Conservation (phyloP, 225 moss, liverwort and hornwort genomes). For the Physcomitrium patens region DNA sequence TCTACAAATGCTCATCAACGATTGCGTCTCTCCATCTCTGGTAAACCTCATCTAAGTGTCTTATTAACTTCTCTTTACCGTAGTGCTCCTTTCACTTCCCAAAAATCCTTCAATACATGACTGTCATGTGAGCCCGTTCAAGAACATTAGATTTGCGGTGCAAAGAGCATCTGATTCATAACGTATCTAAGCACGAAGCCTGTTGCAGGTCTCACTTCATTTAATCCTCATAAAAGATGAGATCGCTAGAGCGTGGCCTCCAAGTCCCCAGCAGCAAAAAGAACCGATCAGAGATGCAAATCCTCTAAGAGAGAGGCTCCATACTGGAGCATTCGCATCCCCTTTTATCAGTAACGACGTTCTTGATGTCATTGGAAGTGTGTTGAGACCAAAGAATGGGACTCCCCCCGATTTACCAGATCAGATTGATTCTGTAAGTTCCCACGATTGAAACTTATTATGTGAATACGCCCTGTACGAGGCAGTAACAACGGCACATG, state of each 20-base stretch:
- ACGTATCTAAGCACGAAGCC: not conserved
- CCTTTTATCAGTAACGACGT: conserved; percentile 66
- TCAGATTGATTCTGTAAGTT: conserved; percentile 77
- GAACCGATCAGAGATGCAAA: conserved; percentile 16
- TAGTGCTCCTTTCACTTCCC: not conserved
- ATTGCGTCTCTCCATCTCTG: conserved; percentile 46
- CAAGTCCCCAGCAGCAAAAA: conserved; percentile 31
- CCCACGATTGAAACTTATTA: conserved; percentile 18
- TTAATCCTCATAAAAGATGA: conserved; percentile 82
- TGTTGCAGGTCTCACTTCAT: conserved; percentile 79
- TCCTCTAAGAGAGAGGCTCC: conserved; percentile 8
- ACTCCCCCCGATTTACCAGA: conserved; percentile 58
- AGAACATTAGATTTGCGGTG: conserved; percentile 10
- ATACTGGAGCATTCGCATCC: conserved; percentile 38
- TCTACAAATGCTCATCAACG: conserved; percentile 44
- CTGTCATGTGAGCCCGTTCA: not conserved
- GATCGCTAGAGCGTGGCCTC: conserved; percentile 64
- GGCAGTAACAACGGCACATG: conserved; percentile 1
- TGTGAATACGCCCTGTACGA: conserved; percentile 11
- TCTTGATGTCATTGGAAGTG: conserved; percentile 61
- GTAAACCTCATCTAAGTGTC: conserved; percentile 29
- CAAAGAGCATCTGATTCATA: conserved; percentile 2
- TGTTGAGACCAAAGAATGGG: conserved; percentile 61
- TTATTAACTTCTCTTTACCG: conserved; percentile 4
- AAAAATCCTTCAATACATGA: not conserved